Percentiles rank a stretch among this genome's conserved stretches.
phyloP scores from a whole-genome alignment of 2,329 filamentous ascomycete genomes.

The Diaporthe amygdali region DNA sequence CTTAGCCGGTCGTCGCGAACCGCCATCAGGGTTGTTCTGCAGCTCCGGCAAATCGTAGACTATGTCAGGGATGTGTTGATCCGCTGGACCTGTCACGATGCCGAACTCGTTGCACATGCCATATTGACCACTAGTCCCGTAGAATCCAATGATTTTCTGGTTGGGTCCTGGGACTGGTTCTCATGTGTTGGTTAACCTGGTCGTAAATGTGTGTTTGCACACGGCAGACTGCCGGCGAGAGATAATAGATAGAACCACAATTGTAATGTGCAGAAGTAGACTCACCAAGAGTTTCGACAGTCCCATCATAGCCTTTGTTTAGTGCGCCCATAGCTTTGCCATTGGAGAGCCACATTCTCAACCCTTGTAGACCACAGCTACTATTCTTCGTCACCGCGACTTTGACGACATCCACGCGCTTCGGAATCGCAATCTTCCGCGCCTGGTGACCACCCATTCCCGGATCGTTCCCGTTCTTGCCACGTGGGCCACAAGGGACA shows the following conservation, averaged over 20 bases:
- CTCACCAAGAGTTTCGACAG: neutral
- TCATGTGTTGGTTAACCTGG: neutral
- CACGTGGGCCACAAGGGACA: conserved; percentile 46
- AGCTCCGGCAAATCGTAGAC: conserved; percentile 49
- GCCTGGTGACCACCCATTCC: conserved; percentile 38
- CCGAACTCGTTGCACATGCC: conserved; percentile 47
- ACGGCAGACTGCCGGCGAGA: rapidly evolving
- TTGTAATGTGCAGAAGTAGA: neutral
- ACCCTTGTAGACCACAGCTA: conserved; percentile 6
- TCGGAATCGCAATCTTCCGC: conserved; percentile 31
- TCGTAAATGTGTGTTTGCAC: neutral
- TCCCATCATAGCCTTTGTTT: neutral
- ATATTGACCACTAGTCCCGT: conserved; percentile 40
- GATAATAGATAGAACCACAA: neutral
- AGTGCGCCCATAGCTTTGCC: neutral
- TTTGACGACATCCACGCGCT: conserved; percentile 35
- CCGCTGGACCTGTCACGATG: conserved; percentile 49
- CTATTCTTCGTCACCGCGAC: conserved; percentile 33
- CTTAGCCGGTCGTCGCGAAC: neutral
- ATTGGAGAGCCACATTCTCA: conserved; percentile 9
- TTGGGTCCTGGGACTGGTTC: neutral
- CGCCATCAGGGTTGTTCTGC: conserved; percentile 35
- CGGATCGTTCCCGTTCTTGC: conserved; percentile 22
- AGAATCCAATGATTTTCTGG: conserved; percentile 53
- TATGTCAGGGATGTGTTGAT: conserved; percentile 42